Conservation (phyloP, 257 asterid species). For the Solanum paucissectum region DNA sequence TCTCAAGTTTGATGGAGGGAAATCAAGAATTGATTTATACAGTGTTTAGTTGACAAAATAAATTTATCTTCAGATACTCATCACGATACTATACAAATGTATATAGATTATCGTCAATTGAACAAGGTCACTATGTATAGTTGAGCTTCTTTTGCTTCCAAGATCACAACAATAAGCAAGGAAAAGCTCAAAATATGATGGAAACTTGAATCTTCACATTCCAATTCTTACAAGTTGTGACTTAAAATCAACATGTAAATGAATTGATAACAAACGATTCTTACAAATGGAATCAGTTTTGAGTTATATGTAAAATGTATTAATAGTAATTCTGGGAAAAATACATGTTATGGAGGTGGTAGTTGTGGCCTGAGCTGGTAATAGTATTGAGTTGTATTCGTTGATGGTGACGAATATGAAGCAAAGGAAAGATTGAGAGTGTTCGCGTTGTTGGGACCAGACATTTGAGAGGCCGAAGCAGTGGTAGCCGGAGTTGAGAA, state of each 20-base stretch:
- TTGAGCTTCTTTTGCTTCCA: not conserved
- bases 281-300: slow-evolving; percentile 4
- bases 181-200: not conserved
- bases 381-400: slow-evolving; percentile 15
- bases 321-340: not conserved
- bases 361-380: slow-evolving; percentile 24
- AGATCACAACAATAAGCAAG: not conserved
- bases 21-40: too few relatives aligned
- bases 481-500: slow-evolving; percentile 45
- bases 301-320: not conserved
- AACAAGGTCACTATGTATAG: not conserved
- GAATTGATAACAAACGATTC: not conserved
- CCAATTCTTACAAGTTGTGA: not conserved
- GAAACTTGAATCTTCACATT: not conserved
- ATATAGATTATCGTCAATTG: not conserved
- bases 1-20: too few relatives aligned
- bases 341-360: slow-evolving; percentile 18
- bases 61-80: not conserved
- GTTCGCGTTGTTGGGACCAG: slow-evolving; percentile 4
- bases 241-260: not conserved
- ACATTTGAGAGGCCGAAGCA: slow-evolving; percentile 13
- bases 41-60: too few relatives aligned
- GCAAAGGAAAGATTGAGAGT: slow-evolving; percentile 26
- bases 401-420: slow-evolving; percentile 15
- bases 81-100: not conserved